Evolutionary conservation across 2,329 filamentous ascomycete genomes (phyloP).

Genomic region (Raffaelea albimanens): DNA sequence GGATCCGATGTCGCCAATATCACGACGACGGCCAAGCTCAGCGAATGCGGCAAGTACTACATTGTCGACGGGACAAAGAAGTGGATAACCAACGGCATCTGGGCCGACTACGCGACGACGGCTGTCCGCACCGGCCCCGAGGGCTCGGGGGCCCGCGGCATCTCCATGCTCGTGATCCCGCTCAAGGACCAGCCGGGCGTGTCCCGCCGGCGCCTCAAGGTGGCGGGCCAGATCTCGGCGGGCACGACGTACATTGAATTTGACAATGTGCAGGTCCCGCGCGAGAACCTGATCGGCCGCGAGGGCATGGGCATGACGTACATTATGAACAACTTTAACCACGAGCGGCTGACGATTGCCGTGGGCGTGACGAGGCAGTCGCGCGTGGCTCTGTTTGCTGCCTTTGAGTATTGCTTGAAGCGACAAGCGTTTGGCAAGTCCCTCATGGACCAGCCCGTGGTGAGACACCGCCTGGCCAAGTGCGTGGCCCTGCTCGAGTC

Average conservation of each 20-base stretch:
- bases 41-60: conserved; percentile 55
- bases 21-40: conserved; percentile 48
- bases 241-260: conserved; percentile 71
- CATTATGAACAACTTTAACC: conserved; percentile 74
- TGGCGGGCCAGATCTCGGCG: conserved; percentile 52
- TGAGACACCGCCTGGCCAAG: conserved; percentile 63
- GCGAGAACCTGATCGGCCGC: conserved; percentile 58
- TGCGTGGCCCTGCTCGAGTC: conserved; percentile 58
- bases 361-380: conserved; percentile 55
- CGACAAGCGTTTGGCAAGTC: conserved; percentile 31
- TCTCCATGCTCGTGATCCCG: conserved; percentile 61
- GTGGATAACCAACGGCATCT: conserved; percentile 70
- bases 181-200: conserved; percentile 60
- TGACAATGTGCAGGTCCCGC: conserved; percentile 63
- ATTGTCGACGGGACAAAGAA: conserved; percentile 70
- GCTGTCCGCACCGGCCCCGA: conserved; percentile 60
- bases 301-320: conserved; percentile 67
- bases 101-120: conserved; percentile 59
- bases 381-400: conserved; percentile 25
- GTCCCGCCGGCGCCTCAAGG: conserved; percentile 56
- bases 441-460: conserved; percentile 65
- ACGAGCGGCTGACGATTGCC: conserved; percentile 60
- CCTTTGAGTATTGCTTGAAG: conserved; percentile 28
- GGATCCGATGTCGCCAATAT: conserved; percentile 69
- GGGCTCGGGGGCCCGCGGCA: conserved; percentile 46